Evolutionary conservation across 2,329 filamentous ascomycete genomes (phyloP).

Genomic region (Akanthomyces lecanii): DNA sequence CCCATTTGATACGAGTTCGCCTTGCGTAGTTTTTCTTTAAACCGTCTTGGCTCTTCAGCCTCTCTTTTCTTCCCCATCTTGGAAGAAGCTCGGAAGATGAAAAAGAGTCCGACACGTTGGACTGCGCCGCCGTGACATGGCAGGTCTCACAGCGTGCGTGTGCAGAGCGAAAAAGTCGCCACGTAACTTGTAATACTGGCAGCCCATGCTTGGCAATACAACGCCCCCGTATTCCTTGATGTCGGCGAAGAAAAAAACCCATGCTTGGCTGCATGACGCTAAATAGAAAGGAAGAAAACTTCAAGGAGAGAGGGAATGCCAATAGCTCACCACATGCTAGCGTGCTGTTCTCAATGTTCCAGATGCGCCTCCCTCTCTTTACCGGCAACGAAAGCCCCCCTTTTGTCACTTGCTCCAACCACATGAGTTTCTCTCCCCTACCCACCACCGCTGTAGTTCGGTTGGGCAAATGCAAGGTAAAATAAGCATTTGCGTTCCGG

Average conservation of each 20-base stretch:
- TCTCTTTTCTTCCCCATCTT: neutral
- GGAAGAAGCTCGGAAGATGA: neutral
- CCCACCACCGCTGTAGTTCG: too few species aligned
- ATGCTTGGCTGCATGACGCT: neutral
- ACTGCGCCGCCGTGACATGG: neutral
- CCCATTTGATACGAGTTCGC: neutral
- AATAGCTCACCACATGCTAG: neutral
- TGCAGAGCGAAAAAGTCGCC: neutral
- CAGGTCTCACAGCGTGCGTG: neutral
- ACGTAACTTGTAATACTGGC: neutral
- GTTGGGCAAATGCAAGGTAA: too few species aligned
- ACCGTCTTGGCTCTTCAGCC: neutral
- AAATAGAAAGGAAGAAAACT: too few species aligned
- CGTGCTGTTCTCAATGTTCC: neutral
- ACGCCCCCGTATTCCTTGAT: constrained; percentile 1
- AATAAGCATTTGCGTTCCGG: too few species aligned
- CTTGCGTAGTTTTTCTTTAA: neutral
- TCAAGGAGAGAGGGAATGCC: neutral
- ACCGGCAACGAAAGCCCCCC: neutral
- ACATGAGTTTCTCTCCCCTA: too few species aligned
- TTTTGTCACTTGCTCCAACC: neutral
- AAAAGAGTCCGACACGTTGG: neutral
- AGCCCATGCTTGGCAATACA: neutral
- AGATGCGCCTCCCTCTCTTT: neutral
- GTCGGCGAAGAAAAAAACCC: neutral